phyloP scores from a whole-genome alignment of 2,329 filamentous ascomycete genomes.

The Didymella glomerata region DNA sequence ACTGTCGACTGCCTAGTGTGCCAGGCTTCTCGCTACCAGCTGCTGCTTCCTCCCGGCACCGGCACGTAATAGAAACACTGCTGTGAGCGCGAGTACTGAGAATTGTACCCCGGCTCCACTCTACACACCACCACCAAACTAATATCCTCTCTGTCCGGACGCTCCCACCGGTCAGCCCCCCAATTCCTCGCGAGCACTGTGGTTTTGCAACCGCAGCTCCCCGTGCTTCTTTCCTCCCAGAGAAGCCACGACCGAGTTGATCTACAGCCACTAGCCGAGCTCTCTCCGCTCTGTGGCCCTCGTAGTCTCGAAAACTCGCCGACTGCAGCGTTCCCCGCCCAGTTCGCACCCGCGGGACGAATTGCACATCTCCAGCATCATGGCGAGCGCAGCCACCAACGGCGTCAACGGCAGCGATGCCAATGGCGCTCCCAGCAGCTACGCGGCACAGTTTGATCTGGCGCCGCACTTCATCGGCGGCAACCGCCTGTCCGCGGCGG shows the following conservation, averaged over 20 bases:
- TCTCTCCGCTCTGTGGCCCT: constrained; percentile 13
- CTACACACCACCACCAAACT: constrained; percentile 20
- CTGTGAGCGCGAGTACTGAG: constrained; percentile 19
- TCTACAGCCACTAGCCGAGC: constrained; percentile 33
- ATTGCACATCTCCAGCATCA: constrained; percentile 22
- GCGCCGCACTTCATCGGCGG: constrained; percentile 96
- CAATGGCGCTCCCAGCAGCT: constrained; percentile 68
- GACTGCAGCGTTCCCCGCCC: constrained; percentile 28
- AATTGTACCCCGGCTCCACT: constrained; percentile 21
- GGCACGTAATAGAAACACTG: constrained; percentile 13
- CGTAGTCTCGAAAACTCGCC: constrained; percentile 34
- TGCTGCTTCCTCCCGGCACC: constrained; percentile 22
- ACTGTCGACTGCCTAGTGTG: not conserved
- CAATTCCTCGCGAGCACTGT: constrained; percentile 2
- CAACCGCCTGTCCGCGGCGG: constrained; percentile 82
- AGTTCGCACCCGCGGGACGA: constrained; percentile 25
- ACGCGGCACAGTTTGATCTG: constrained; percentile 82
- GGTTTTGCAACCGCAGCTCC: constrained; percentile 3
- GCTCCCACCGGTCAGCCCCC: constrained; percentile 19
- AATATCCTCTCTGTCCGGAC: constrained; percentile 27
- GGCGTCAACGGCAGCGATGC: constrained; percentile 52
- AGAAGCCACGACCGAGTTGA: constrained; percentile 20
- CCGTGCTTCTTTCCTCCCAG: constrained; percentile 8
- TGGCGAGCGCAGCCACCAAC: constrained; percentile 46
- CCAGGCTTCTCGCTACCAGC: constrained; percentile 11